A percentile compares a stretch with the other conserved stretches of the same genome.
These are phyloP conservation scores for Aspergillus quadricinctus DNA, from an alignment of 2,329 filamentous ascomycete species.

Conservation along the genomic window DNA sequence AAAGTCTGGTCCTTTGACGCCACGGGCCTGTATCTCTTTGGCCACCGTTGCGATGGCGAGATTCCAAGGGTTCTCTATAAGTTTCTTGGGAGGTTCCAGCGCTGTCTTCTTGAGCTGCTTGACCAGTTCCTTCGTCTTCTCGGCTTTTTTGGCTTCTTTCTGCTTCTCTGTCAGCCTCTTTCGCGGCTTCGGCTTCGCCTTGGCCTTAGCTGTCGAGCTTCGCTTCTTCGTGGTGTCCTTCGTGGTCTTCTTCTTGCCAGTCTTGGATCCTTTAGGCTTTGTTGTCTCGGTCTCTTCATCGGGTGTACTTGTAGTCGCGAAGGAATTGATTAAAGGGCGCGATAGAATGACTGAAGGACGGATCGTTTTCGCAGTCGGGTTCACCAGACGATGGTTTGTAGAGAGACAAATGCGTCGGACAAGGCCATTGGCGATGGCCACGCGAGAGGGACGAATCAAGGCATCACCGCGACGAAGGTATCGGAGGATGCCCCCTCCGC, in stretches of 20 bases:
- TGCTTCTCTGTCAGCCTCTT: conserved; percentile 30
- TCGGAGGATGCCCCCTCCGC: conserved; percentile 28
- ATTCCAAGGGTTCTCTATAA: conserved; percentile 22
- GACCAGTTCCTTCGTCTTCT: conserved; percentile 26
- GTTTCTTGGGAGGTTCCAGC: conserved; percentile 32
- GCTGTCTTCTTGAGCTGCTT: conserved; percentile 32
- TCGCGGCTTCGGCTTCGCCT: conserved; percentile 24
- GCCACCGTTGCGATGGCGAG: conserved; percentile 21
- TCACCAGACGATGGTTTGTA: conserved; percentile 12
- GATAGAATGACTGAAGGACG: conserved; percentile 15
- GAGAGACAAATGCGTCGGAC: conserved; percentile 23
- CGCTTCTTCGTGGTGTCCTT: conserved; percentile 16
- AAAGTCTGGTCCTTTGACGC: conserved; percentile 7
- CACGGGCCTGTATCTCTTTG: conserved; percentile 3
- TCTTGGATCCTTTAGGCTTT: conserved; percentile 14
- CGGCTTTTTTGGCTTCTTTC: conserved; percentile 25
- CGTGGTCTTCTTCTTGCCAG: conserved; percentile 15
- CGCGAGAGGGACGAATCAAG: conserved; percentile 22
- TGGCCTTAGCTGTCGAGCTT: conserved; percentile 21
- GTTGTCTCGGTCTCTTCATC: conserved; percentile 23
- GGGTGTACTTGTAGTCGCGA: conserved; percentile 29
- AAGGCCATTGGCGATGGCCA: conserved; percentile 23
- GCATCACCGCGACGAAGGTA: conserved; percentile 23
- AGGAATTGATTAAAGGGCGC: conserved; percentile 21
- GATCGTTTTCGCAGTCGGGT: conserved; percentile 8